Conservation (phyloP, 2,329 filamentous ascomycete genomes). For the Penicillium sp. region DNA sequence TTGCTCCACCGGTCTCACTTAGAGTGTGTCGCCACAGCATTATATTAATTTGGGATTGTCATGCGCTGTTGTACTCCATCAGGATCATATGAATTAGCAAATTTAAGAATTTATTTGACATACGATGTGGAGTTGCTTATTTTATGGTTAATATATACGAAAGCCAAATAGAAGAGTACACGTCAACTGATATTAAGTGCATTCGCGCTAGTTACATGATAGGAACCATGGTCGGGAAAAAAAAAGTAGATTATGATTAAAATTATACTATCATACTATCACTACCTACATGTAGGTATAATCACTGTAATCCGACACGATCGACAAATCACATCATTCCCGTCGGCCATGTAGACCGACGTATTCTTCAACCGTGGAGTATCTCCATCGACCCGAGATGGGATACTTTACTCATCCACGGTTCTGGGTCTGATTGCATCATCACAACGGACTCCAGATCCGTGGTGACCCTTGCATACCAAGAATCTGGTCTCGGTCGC, state of each 20-base stretch:
- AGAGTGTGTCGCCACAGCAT: constrained; percentile 19
- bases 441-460: not conserved
- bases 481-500: constrained; percentile 6
- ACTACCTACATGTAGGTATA: not conserved
- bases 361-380: not conserved
- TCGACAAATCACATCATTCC: not conserved
- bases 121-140: not conserved
- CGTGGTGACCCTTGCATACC: constrained; percentile 9
- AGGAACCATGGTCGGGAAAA: not conserved
- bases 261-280: not conserved
- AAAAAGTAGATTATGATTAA: not conserved
- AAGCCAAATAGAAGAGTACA: not conserved
- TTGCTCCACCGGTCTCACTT: constrained; percentile 23
- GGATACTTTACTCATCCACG: not conserved
- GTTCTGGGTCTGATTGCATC: constrained; percentile 3
- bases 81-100: not conserved
- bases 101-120: not conserved
- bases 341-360: not conserved
- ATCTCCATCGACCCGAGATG: not conserved
- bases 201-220: not conserved
- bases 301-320: not conserved
- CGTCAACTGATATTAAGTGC: not conserved
- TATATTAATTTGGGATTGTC: not conserved
- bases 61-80: not conserved
- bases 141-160: not conserved